Evolutionary conservation across 1,284 basidiomycete species (phyloP).

Genomic region (Somion occarium): DNA sequence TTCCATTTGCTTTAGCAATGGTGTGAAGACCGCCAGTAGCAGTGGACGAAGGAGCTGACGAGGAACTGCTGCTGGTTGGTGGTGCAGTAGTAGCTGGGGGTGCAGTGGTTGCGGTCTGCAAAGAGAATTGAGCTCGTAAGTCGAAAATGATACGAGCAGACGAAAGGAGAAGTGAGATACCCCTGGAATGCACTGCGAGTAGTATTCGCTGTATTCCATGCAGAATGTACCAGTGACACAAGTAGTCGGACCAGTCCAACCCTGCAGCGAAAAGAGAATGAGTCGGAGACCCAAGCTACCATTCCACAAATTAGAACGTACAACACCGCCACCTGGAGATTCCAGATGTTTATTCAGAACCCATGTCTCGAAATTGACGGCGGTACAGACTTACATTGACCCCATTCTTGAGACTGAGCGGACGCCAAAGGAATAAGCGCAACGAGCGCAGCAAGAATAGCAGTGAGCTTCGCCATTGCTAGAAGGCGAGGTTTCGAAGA

Average conservation of each 20-base stretch:
- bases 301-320: neutral
- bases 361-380: too few relatives aligned
- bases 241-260: slow-evolving; percentile 32
- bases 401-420: slow-evolving; percentile 29
- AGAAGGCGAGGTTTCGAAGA: neutral
- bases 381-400: slow-evolving; percentile 27
- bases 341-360: too few relatives aligned
- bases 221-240: slow-evolving; percentile 28
- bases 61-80: neutral
- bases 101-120: neutral
- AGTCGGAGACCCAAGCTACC: neutral
- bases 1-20: slow-evolving; percentile 43
- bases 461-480: slow-evolving; percentile 24
- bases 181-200: slow-evolving; percentile 31
- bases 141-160: neutral
- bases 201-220: slow-evolving; percentile 25
- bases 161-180: slow-evolving; percentile 6
- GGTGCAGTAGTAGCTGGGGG: neutral
- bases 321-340: slow-evolving; percentile 28
- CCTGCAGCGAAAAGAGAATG: neutral
- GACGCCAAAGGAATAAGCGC: slow-evolving; percentile 25
- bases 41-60: neutral
- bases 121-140: neutral
- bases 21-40: slow-evolving; percentile 26
- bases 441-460: slow-evolving; percentile 24